These are phyloP conservation scores for Pelagomonas calceolata DNA, from an alignment of 108 stramenopile genomes.

Conservation along the genomic window DNA sequence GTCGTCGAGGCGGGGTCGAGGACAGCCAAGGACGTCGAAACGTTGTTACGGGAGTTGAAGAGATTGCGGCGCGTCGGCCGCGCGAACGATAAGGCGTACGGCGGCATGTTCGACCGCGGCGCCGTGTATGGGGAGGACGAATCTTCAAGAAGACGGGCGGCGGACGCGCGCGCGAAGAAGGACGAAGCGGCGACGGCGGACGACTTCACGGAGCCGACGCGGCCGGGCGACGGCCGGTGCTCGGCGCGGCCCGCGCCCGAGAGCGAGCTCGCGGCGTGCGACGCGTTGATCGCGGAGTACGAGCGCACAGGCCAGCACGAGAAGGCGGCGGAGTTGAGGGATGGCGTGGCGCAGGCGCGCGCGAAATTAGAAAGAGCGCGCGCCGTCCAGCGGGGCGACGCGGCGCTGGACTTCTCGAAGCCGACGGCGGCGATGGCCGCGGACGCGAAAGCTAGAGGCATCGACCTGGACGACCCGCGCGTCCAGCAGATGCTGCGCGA, in stretches of 20 bases:
- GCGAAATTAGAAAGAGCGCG: background rate
- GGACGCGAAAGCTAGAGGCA: slow-evolving; percentile 11
- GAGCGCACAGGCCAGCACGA: background rate
- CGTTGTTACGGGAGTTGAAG: background rate
- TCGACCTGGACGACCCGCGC: slow-evolving; percentile 12
- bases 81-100: slow-evolving; percentile 9
- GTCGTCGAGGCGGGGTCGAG: slow-evolving; percentile 12
- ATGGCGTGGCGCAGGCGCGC: background rate
- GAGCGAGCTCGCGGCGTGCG: background rate
- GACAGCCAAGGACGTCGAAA: background rate
- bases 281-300: background rate
- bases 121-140: slow-evolving; percentile 21
- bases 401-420: slow-evolving; percentile 4
- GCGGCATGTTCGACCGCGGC: slow-evolving; percentile 34
- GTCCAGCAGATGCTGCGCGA: slow-evolving; percentile 4
- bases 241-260: background rate
- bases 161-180: background rate
- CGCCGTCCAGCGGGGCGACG: background rate
- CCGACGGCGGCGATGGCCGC: slow-evolving; percentile 13
- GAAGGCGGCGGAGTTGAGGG: slow-evolving; percentile 1
- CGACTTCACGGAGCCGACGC: background rate
- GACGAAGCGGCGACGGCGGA: background rate
- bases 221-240: background rate
- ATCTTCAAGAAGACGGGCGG: background rate
- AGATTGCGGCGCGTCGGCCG: background rate